Conservation (phyloP, 2,329 filamentous ascomycete species). For the Periconia sp. region DNA sequence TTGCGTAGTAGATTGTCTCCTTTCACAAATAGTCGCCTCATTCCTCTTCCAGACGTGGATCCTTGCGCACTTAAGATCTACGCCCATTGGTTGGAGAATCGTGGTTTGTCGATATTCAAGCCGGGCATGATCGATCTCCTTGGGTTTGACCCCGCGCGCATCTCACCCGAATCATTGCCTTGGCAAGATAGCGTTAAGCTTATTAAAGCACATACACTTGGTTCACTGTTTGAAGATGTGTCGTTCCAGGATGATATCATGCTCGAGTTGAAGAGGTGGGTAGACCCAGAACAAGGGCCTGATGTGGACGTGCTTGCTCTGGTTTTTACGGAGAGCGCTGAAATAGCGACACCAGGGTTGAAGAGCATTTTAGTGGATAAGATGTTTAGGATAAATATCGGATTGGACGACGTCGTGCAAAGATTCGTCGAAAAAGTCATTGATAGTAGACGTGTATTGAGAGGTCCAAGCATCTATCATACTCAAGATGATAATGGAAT, state of each 20-base stretch:
- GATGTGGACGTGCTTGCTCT: conserved; percentile 6
- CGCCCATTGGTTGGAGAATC: conserved; percentile 14
- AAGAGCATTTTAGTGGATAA: conserved; percentile 7
- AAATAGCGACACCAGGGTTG: conserved; percentile 1
- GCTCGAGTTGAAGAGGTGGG: conserved; percentile 4
- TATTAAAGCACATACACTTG: conserved; percentile 24
- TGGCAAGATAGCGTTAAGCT: conserved; percentile 18
- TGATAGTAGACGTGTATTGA: no score
- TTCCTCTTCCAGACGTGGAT: conserved; percentile 14
- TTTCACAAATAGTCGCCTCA: no score
- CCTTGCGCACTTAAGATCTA: conserved; percentile 21
- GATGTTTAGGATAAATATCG: conserved; percentile 6
- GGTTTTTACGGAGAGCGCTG: conserved; percentile 1
- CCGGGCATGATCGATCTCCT: no score
- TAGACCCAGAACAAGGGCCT: neutral
- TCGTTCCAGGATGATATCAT: conserved; percentile 9
- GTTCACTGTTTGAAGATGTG: conserved; percentile 12
- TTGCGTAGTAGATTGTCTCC: no score
- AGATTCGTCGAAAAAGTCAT: no score
- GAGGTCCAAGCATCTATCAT: no score
- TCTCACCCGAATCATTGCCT: conserved; percentile 1
- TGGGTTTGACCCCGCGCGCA: no score
- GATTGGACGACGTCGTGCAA: neutral
- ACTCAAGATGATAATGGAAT: no score
- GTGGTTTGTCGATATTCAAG: no score